Evolutionary conservation across 441 rosid genomes (phyloP).

Genomic region (Adansonia rubrostipa): DNA sequence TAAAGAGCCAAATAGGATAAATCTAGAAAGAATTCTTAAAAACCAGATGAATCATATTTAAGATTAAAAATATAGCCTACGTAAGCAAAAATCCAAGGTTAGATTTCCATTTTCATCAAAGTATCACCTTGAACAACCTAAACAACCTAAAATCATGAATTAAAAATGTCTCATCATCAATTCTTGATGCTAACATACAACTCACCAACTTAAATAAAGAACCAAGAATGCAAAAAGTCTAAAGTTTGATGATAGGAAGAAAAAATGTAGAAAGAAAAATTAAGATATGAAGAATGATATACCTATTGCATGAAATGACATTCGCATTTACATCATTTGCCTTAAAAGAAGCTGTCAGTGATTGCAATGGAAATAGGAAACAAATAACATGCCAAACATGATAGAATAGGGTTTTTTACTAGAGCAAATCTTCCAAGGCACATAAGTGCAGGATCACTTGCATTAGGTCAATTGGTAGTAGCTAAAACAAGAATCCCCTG

Average conservation of each 20-base stretch:
- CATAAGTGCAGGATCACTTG: constrained; percentile 94
- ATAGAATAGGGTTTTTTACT: constrained; percentile 43
- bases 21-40: too few species aligned
- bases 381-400: background rate
- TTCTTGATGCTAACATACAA: constrained; percentile 91
- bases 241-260: constrained; percentile 15
- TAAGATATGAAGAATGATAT: constrained; percentile 17
- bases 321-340: constrained; percentile 91
- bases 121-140: too few species aligned
- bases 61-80: too few species aligned
- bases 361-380: constrained; percentile 22
- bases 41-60: too few species aligned
- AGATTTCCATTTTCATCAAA: too few species aligned
- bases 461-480: constrained; percentile 87
- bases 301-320: constrained; percentile 98
- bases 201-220: constrained; percentile 71
- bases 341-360: constrained; percentile 67
- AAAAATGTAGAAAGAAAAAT: background rate
- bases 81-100: too few species aligned
- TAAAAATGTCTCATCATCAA: constrained; percentile 18
- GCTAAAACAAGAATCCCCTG: constrained; percentile 93
- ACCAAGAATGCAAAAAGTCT: constrained; percentile 28
- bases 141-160: too few species aligned
- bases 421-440: constrained; percentile 96
- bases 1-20: too few species aligned